phyloP scores from a whole-genome alignment of 2,329 filamentous ascomycete genomes.

The Tolypocladium ophioglossoides region DNA sequence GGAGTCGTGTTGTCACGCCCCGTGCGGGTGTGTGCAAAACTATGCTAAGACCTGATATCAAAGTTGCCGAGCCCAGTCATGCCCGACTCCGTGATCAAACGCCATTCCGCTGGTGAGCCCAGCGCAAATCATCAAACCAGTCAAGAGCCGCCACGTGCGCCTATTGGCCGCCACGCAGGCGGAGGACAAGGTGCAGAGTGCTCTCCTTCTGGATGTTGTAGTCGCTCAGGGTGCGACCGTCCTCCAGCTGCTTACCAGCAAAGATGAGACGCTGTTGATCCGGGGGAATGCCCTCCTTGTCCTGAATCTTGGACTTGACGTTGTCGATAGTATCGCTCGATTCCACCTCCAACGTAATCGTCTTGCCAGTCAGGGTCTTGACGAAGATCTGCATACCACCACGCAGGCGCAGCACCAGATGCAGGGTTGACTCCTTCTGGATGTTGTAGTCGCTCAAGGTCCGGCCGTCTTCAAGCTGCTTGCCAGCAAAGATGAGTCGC shows the following conservation, averaged over 20 bases:
- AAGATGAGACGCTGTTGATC: slow-evolving; percentile 96
- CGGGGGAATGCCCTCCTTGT: slow-evolving; percentile 95
- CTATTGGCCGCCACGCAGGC: slow-evolving; percentile 69
- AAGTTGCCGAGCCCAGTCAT: slow-evolving; percentile 7
- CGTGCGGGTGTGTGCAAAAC: slow-evolving; percentile 2
- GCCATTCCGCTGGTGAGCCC: slow-evolving; percentile 52
- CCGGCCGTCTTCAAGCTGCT: slow-evolving; percentile 86
- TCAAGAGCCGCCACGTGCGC: slow-evolving; percentile 3
- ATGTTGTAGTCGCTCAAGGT: slow-evolving; percentile 95
- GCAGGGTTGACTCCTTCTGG: slow-evolving; percentile 79
- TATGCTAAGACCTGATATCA: slow-evolving; percentile 2
- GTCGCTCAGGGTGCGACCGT: slow-evolving; percentile 79
- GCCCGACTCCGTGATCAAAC: slow-evolving; percentile 12
- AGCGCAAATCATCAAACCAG: slow-evolving; percentile 54
- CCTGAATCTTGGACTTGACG: slow-evolving; percentile 95
- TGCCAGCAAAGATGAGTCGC: slow-evolving; percentile 85
- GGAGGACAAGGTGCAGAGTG: slow-evolving; percentile 76
- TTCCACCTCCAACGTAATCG: slow-evolving; percentile 85
- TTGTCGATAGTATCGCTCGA: slow-evolving; percentile 91
- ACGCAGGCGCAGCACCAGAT: slow-evolving; percentile 70
- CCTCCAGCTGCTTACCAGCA: slow-evolving; percentile 91
- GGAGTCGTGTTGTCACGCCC: neutral
- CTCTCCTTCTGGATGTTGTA: slow-evolving; percentile 97
- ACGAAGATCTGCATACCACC: slow-evolving; percentile 73
- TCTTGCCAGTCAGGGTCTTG: slow-evolving; percentile 86